Evolutionary conservation across 2,329 filamentous ascomycete genomes (phyloP).

Genomic region (Diaporthe batatas): DNA sequence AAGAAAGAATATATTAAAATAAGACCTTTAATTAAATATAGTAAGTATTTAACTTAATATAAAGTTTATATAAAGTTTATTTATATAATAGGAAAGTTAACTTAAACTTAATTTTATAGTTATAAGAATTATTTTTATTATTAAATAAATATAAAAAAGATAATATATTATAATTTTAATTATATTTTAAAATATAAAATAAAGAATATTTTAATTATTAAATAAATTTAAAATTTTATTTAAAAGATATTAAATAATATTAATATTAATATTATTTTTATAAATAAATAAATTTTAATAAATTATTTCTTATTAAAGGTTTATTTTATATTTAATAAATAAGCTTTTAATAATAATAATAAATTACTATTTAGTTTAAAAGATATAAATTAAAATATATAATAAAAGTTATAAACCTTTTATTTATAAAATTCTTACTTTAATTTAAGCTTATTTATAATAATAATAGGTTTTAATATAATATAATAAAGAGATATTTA

Average conservation of each 20-base stretch:
- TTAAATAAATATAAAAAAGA: background rate
- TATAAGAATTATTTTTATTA: background rate
- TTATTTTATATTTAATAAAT: background rate
- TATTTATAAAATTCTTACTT: too few relatives aligned
- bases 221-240: background rate
- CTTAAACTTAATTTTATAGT: background rate
- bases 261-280: conserved; percentile 3
- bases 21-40: background rate
- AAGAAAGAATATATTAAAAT: background rate
- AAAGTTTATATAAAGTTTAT: too few relatives aligned
- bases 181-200: background rate
- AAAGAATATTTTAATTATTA: background rate
- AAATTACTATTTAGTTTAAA: background rate
- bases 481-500: too few relatives aligned
- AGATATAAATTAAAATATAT: background rate
- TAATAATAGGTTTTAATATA: too few relatives aligned
- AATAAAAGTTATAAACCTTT: background rate
- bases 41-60: too few relatives aligned
- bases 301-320: background rate
- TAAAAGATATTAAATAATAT: background rate
- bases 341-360: background rate
- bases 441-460: background rate
- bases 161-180: background rate
- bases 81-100: background rate
- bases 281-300: background rate